phyloP scores from a whole-genome alignment of 1,284 basidiomycete species.

The Stygiomarasmius scandens region DNA sequence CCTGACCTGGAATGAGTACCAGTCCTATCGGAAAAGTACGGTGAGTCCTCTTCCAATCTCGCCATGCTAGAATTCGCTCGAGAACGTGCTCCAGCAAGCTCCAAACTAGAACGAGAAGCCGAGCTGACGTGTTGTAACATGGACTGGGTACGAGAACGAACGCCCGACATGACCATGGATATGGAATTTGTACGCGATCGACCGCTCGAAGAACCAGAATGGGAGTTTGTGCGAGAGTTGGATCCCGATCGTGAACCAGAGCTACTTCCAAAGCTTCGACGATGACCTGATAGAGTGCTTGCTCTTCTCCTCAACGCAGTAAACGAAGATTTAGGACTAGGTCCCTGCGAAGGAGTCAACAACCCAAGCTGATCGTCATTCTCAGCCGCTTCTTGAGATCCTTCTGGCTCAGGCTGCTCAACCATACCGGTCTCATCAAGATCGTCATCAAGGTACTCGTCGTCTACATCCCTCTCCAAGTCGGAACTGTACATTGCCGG shows the following conservation, averaged over 20 bases:
- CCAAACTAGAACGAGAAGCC: slow-evolving; percentile 64
- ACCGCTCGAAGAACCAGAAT: slow-evolving; percentile 35
- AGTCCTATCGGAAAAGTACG: slow-evolving; percentile 36
- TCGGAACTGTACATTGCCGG: slow-evolving; percentile 32
- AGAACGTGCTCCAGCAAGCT: slow-evolving; percentile 45
- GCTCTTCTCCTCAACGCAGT: slow-evolving; percentile 47
- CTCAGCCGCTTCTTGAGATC: slow-evolving; percentile 62
- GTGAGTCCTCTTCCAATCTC: slow-evolving; percentile 59
- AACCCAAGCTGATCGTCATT: slow-evolving; percentile 73
- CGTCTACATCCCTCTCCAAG: slow-evolving; percentile 33
- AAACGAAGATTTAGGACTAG: slow-evolving; percentile 61
- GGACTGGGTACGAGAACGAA: slow-evolving; percentile 53
- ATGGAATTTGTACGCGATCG: slow-evolving; percentile 54
- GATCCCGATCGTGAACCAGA: slow-evolving; percentile 31
- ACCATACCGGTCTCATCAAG: slow-evolving; percentile 47
- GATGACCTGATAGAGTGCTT: slow-evolving; percentile 34
- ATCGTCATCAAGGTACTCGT: slow-evolving; percentile 42
- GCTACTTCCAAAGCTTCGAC: slow-evolving; percentile 29
- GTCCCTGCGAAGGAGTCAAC: slow-evolving; percentile 41
- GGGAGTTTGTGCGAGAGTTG: slow-evolving; percentile 35
- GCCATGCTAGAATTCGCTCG: slow-evolving; percentile 64
- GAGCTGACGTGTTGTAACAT: slow-evolving; percentile 66
- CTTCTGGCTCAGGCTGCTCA: slow-evolving; percentile 56
- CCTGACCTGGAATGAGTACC: slow-evolving; percentile 51
- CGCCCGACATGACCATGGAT: slow-evolving; percentile 35